Base-by-base conservation (phyloP, 1,284 basidiomycete genomes). In the Heliocybe sulcata region DNA sequence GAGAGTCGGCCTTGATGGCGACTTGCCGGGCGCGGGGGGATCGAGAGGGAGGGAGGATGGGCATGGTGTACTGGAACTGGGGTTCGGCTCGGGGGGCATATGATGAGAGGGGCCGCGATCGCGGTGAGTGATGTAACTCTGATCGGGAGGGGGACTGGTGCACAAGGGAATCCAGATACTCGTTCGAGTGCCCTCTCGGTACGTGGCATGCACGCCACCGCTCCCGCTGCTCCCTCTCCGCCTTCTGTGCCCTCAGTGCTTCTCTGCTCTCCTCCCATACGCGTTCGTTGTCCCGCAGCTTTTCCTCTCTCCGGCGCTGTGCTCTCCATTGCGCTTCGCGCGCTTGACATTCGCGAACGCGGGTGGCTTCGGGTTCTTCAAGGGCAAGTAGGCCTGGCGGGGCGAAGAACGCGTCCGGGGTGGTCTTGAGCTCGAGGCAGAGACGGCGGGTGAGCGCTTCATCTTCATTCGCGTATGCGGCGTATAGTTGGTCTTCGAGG, bases 401-500 rank as follows among this genome's bases (percentile, higher is more conserved):
- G 2, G 81, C 68, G 59, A 85, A 85, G 59, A 75, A 72, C 61
- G 84, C 77, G 55, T 82, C 76, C 16, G 38, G 16, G 54, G 84
- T 76, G 57, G 82, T 83, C 56, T 79, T 77, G 59, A 85, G 77
- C 35, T 77, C 75, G 54, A 87, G 69, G 14, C 83, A 73, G 22
- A 87, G 74, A 27, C 81, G 72, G 69, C 82, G 83, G 42, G 84
- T 82, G 56, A 79, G 75, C 56, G 80, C 81, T 57, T 86, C 77
- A 69, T 87, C 72, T 64, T 85, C 83, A 55, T 75, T 70, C 0
- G 83, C 81, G 61, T 85, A 85, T 4, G 84, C 84, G 60, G 77
- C 71, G 63, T 85, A 82, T 48, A 85, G 75, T 65, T 81, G 81
- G 70, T 85, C 83, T 52, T 79, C 74, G 54, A 85, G 74, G 0